A percentile compares a stretch with the other conserved stretches of the same genome.
These are phyloP conservation scores for Colletotrichum sp. DNA, from an alignment of 2,329 filamentous ascomycete genomes.

Conservation along the genomic window DNA sequence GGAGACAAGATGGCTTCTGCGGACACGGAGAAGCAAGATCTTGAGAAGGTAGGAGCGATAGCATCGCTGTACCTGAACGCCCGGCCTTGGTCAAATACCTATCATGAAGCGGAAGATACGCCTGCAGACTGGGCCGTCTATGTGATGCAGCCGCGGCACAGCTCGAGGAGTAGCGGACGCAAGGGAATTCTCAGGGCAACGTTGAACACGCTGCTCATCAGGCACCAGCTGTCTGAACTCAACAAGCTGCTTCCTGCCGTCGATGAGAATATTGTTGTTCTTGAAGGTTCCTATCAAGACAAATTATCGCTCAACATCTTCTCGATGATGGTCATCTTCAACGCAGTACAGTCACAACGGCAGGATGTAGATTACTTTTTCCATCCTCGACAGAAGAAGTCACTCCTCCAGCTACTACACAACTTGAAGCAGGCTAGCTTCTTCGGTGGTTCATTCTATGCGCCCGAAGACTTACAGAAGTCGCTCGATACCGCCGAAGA, in stretches of 20 bases:
- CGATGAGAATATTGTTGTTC: constrained; percentile 71
- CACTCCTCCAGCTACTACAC: constrained; percentile 70
- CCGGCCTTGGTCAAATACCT: constrained; percentile 77
- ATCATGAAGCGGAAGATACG: constrained; percentile 57
- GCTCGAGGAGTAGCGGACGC: constrained; percentile 57
- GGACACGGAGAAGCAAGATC: constrained; percentile 59
- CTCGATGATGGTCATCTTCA: constrained; percentile 81
- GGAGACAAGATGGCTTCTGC: background rate
- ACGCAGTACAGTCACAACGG: constrained; percentile 86
- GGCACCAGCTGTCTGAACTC: constrained; percentile 78
- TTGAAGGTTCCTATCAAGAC: constrained; percentile 86
- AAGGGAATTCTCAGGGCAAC: constrained; percentile 69
- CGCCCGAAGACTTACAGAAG: constrained; percentile 63
- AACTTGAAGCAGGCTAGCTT: constrained; percentile 87
- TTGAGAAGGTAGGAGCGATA: constrained; percentile 70
- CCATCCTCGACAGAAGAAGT: constrained; percentile 73
- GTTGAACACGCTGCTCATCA: constrained; percentile 80
- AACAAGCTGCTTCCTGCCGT: constrained; percentile 73
- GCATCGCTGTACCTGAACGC: constrained; percentile 75
- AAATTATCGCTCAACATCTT: constrained; percentile 85
- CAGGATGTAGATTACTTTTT: constrained; percentile 89
- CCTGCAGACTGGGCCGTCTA: constrained; percentile 75
- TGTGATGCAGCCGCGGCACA: constrained; percentile 64
- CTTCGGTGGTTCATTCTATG: constrained; percentile 81
- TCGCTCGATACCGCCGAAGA: constrained; percentile 69